phyloP scores from a whole-genome alignment of 2,329 filamentous ascomycete genomes.

The Colletotrichum sp. region DNA sequence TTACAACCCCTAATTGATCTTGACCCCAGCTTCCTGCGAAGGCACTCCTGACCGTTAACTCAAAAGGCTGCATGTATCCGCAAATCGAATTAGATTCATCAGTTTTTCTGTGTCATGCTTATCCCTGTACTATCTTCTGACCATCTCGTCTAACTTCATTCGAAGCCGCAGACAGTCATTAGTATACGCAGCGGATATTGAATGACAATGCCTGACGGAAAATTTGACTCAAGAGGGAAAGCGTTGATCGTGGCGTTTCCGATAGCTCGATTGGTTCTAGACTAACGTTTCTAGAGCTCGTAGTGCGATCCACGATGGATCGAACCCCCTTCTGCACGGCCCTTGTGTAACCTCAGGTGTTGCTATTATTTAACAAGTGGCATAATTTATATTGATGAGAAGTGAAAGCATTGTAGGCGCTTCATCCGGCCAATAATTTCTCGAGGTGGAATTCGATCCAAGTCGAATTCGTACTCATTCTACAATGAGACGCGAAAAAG shows the following conservation, averaged over 20 bases:
- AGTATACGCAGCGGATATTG: neutral
- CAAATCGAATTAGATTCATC: neutral
- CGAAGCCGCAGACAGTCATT: neutral
- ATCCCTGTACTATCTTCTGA: neutral
- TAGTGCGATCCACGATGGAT: neutral
- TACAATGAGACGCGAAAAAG: neutral
- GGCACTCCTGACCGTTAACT: neutral
- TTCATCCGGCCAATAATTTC: neutral
- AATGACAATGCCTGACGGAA: neutral
- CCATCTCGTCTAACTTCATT: neutral
- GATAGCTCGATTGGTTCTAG: neutral
- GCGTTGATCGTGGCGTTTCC: neutral
- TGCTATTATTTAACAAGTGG: neutral
- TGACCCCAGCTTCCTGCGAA: neutral
- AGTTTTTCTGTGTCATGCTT: neutral
- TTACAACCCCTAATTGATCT: neutral
- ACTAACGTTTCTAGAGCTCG: neutral
- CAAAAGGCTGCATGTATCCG: neutral
- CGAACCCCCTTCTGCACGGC: neutral
- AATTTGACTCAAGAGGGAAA: neutral
- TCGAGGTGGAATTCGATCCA: neutral
- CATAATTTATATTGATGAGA: neutral
- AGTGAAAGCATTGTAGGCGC: neutral
- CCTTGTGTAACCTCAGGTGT: neutral
- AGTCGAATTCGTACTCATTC: neutral